These are phyloP conservation scores for Exophiala spinifera DNA, from an alignment of 2,329 filamentous ascomycete species.

Conservation along the genomic window DNA sequence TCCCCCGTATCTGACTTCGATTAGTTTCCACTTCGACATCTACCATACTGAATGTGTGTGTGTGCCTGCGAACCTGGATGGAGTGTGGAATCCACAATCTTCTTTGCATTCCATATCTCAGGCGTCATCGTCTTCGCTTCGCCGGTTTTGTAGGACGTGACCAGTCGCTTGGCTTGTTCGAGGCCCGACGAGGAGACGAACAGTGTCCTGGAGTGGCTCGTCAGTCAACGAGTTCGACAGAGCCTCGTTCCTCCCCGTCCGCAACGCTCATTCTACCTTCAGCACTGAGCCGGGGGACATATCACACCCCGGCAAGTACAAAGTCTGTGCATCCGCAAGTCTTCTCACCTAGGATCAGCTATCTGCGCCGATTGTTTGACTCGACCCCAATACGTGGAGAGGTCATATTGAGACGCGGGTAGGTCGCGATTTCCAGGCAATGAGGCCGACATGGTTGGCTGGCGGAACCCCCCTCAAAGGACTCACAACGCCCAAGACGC, in stretches of 20 bases:
- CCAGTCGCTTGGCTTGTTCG: slow-evolving; percentile 77
- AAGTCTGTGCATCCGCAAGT: not conserved
- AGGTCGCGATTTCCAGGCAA: slow-evolving; percentile 71
- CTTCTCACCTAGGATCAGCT: slow-evolving; percentile 86
- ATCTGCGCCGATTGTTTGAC: slow-evolving; percentile 86
- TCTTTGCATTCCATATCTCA: slow-evolving; percentile 92
- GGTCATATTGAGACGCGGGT: slow-evolving; percentile 86
- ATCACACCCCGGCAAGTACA: not conserved
- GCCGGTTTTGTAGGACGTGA: slow-evolving; percentile 84
- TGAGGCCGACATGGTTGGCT: slow-evolving; percentile 56
- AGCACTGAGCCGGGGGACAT: slow-evolving; percentile 2
- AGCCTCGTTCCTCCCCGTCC: not conserved
- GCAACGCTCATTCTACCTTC: slow-evolving; percentile 21
- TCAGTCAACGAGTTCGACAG: not conserved
- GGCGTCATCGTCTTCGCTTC: slow-evolving; percentile 76
- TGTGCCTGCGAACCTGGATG: slow-evolving; percentile 69
- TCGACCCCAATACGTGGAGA: slow-evolving; percentile 90
- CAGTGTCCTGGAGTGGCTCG: slow-evolving; percentile 64
- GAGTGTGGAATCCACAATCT: slow-evolving; percentile 91
- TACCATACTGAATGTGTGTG: too few species aligned
- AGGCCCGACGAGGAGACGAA: slow-evolving; percentile 75
- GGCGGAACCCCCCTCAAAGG: slow-evolving; percentile 4
- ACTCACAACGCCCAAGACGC: not conserved
- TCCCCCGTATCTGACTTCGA: slow-evolving; percentile 72
- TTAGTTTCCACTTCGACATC: slow-evolving; percentile 1